phyloP scores from a whole-genome alignment of 2,329 filamentous ascomycete genomes.

The Apiospora aurea region DNA sequence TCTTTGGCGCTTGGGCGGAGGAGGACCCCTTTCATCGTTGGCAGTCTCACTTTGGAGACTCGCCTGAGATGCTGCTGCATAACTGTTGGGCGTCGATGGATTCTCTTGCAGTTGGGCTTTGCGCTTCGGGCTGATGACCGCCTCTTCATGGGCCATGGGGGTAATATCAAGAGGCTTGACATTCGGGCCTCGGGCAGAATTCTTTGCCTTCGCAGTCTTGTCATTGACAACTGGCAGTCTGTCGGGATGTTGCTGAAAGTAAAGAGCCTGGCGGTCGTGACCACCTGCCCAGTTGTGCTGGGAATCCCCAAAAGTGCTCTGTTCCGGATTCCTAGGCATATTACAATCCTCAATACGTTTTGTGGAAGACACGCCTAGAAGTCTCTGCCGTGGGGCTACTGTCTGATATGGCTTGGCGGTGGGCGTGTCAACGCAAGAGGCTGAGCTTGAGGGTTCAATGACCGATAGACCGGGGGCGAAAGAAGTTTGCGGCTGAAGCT shows the following conservation, averaged over 20 bases:
- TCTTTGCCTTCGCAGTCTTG: background rate
- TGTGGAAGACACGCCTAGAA: too few relatives aligned
- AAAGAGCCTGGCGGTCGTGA: background rate
- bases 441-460: too few relatives aligned
- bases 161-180: background rate
- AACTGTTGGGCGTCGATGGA: background rate
- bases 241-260: background rate
- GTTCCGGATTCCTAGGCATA: background rate
- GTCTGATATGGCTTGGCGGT: too few relatives aligned
- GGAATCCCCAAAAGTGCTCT: background rate
- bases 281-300: background rate
- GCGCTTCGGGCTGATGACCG: background rate
- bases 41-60: background rate
- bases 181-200: background rate
- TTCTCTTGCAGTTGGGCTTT: constrained; percentile 4
- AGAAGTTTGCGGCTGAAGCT: too few relatives aligned
- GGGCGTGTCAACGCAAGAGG: too few relatives aligned
- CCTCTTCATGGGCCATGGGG: background rate
- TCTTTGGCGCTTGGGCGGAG: constrained; percentile 13
- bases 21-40: background rate
- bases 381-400: background rate
- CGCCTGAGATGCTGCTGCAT: background rate
- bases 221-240: background rate
- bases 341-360: background rate
- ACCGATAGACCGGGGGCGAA: too few relatives aligned